Conservation (phyloP, 2,329 filamentous ascomycete genomes). For the Polychaeton citri region DNA sequence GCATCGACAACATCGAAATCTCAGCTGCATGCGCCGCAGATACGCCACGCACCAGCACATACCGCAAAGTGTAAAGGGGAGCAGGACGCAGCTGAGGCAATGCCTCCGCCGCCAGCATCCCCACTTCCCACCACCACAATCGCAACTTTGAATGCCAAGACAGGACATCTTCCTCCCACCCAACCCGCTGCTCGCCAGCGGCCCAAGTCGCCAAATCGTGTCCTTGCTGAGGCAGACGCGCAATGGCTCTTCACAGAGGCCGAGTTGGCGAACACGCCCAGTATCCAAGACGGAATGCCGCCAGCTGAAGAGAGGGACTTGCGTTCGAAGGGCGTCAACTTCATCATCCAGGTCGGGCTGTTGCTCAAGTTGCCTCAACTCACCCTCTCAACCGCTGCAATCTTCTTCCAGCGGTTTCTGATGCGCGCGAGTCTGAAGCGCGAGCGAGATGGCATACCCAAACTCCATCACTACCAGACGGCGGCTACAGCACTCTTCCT, state of each 20-base stretch:
- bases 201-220: slow-evolving; percentile 25
- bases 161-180: slow-evolving; percentile 20
- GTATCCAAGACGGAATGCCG: slow-evolving; percentile 67
- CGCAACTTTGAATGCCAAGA: not conserved
- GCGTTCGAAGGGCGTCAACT: slow-evolving; percentile 86
- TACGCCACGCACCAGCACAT: no score
- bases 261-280: slow-evolving; percentile 72
- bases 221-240: slow-evolving; percentile 42
- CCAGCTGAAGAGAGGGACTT: slow-evolving; percentile 65
- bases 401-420: slow-evolving; percentile 92
- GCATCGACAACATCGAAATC: not conserved
- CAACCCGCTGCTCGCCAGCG: slow-evolving; percentile 26
- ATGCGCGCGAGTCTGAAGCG: slow-evolving; percentile 77
- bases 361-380: slow-evolving; percentile 85
- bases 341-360: slow-evolving; percentile 88
- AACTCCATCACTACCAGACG: slow-evolving; percentile 76
- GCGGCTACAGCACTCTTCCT: slow-evolving; percentile 86
- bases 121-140: not conserved
- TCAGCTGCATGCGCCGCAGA: not conserved
- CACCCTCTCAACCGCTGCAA: slow-evolving; percentile 79
- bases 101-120: not conserved
- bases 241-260: slow-evolving; percentile 87
- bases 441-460: slow-evolving; percentile 48
- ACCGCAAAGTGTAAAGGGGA: no score
- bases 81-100: not conserved